These are phyloP conservation scores for Phytophthora boehmeriae DNA, from an alignment of 352 stramenopile genomes.

Conservation along the genomic window DNA sequence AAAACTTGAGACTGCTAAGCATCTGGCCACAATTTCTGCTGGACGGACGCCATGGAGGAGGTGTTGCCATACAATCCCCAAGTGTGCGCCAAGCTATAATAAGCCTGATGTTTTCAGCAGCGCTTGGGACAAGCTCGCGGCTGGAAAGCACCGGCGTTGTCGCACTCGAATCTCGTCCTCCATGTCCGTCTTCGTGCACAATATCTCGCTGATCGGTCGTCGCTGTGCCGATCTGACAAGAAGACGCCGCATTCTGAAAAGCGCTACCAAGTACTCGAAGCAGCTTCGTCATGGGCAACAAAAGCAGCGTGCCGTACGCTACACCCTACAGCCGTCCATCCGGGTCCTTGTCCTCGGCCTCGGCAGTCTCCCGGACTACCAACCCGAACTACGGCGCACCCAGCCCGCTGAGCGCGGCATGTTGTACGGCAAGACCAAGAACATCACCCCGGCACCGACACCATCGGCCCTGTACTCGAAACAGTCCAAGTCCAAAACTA, in stretches of 20 bases:
- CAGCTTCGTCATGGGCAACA: constrained; percentile 30
- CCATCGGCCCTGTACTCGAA: constrained; percentile 32
- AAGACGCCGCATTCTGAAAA: constrained; percentile 22
- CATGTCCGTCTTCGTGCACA: constrained; percentile 1
- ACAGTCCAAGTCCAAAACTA: constrained; percentile 20
- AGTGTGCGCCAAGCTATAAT: background rate
- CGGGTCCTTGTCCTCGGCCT: constrained; percentile 29
- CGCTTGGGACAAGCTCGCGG: constrained; percentile 18
- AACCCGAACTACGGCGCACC: constrained; percentile 23
- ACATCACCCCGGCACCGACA: constrained; percentile 13
- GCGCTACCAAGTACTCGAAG: constrained; percentile 8
- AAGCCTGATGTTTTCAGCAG: constrained; percentile 17
- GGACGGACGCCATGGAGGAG: constrained; percentile 24
- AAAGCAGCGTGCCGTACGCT: constrained; percentile 28
- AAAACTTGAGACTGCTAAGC: constrained; percentile 19
- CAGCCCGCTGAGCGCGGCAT: constrained; percentile 29
- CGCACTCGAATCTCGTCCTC: constrained; percentile 17
- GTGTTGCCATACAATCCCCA: constrained; percentile 26
- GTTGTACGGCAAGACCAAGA: constrained; percentile 36
- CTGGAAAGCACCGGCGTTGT: constrained; percentile 19
- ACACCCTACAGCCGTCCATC: constrained; percentile 21
- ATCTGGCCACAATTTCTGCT: constrained; percentile 36
- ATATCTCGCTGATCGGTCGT: background rate
- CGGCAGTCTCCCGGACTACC: constrained; percentile 11
- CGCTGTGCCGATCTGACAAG: constrained; percentile 4